Base-by-base conservation (phyloP, 2,329 filamentous ascomycete species). In the Claviceps sp. region DNA sequence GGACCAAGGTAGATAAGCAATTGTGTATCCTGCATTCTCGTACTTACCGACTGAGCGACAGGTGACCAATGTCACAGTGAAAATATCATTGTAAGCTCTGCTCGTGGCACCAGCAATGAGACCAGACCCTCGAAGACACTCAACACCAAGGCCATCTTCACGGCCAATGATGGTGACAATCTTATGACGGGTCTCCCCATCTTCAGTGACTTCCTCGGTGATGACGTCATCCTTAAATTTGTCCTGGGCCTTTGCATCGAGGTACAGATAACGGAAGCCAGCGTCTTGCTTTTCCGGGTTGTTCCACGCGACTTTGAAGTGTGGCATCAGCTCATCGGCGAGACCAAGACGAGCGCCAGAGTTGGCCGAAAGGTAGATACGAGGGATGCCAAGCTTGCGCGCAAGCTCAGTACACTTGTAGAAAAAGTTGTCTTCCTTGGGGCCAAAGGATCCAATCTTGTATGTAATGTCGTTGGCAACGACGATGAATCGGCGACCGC, bases 391-490 rank as follows among this genome's bases (percentile, higher is more conserved):
- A 56, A 96, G 77, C 75, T 89, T 91, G 62, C 90, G 84, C 56
- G 93, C 93, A 59, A 96, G 78, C 71, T 98, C 90, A 9, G 93
- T 97, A 74, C 93, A 98, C 78, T 97, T 96, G 78, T 94, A 79
- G 82, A 98, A 98, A 81, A 95, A 98, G 62, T 87, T 85, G 70
- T 98, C 93, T 74, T 98, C 93, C 71, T 85, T 84, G 42, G 93
- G 93, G 50, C 93, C 93, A 67, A 98, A 98, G 2, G 89, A 95
- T 64, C 93, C 93, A 67, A 97, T 98, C 78, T 94, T 94, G 79
- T 89, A 97, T 18, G 93, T 98, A 68, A 98, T 98, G 65, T 98
- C 93, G 78, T 98, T 98, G 77, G 93, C 90, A 57, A 98, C 85
- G 58, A 98, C 88, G 66, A 98, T 83, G 72, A 97, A 96, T 65